Conservation (phyloP, 345 rosid genomes). For the Hypericum androsaemum region DNA sequence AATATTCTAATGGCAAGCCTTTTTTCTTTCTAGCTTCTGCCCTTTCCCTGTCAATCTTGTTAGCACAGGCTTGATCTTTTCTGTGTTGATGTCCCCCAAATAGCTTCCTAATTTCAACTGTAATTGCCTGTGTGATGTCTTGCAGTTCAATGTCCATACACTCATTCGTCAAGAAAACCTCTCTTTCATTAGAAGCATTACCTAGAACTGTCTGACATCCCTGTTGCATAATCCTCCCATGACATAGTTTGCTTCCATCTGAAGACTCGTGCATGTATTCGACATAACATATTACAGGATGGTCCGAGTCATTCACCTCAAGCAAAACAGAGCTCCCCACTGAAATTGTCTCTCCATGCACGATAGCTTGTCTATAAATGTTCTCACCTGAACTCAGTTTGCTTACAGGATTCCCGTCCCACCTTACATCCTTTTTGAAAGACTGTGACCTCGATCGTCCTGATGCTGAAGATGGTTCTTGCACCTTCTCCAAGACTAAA, state of each 20-base stretch:
- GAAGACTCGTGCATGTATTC: conserved; percentile 24
- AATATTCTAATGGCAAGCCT: conserved; percentile 21
- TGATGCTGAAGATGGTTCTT: conserved; percentile 5
- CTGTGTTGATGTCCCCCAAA: conserved; percentile 20
- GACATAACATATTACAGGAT: conserved; percentile 16
- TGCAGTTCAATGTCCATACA: conserved; percentile 16
- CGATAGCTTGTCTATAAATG: conserved; percentile 13
- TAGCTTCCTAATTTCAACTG: conserved; percentile 12
- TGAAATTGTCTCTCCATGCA: conserved; percentile 15
- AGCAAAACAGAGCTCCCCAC: conserved; percentile 16
- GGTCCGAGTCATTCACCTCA: conserved; percentile 7
- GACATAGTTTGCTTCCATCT: conserved; percentile 20
- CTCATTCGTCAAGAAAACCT: conserved; percentile 20
- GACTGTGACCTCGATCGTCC: conserved; percentile 5
- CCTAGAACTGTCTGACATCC: conserved; percentile 24
- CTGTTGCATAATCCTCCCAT: conserved; percentile 19
- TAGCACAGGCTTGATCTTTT: conserved; percentile 9
- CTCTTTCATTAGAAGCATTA: conserved; percentile 23
- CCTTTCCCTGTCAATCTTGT: conserved; percentile 19
- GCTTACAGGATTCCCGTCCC: conserved; percentile 18
- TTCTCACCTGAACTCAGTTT: conserved; percentile 13
- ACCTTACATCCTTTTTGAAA: conserved; percentile 11
- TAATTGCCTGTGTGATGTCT: conserved; percentile 14
- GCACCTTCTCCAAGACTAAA: conserved; percentile 14
- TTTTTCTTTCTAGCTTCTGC: conserved; percentile 23